Evolutionary conservation across 1,284 basidiomycete genomes (phyloP), one percentile per base, ranked within the genome.

Genomic region (Moniliophthora roreri): DNA sequence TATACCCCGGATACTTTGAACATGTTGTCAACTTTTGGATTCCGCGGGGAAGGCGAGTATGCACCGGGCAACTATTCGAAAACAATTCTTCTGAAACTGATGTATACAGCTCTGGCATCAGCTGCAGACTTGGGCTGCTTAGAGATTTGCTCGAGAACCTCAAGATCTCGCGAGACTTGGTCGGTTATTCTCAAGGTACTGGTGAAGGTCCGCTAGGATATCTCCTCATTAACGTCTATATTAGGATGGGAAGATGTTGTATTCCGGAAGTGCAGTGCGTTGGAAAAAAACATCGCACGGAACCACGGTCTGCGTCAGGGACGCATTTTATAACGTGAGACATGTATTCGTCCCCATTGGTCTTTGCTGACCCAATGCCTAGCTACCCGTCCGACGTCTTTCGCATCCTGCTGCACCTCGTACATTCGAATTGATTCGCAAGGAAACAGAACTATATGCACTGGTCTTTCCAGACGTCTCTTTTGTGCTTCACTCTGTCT

Each of bases 291-390:
- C 89, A 64, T 69, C 74, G 1, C 69, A 80, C 4, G 94, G 94
- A 3, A 95, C 93, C 3, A 84, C 82, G 9, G 85, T 95, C 37
- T 84, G 80, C 60, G 77, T 95, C 36, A 84, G 90, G 18, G 94
- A 96, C 64, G 84, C 89, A 3, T 97, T 95, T 66, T 89, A 88
- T 64, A 92, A 89, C 63, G 91, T 92, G 58, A 44, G 82, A 69
- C 15, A 44, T 49, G 42, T 21, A 44, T 16, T 48, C 9, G 23
- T 38, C 16, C 37, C 44, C 28, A 35, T 53, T 34, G 18, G 28
- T 55, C 45, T 50, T 35, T 50, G 35, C 45, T 55, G 40, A 52
- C 42, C 49, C 45, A 24, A 40, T 50, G 48, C 49, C 39, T 63
- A 92, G 90, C 79, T 92, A 45, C 91, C 91, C 37, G 83, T 94